These are phyloP conservation scores for Plasmodium vinckei DNA, from an alignment of 169 alveolate species.

Conservation along the genomic window DNA sequence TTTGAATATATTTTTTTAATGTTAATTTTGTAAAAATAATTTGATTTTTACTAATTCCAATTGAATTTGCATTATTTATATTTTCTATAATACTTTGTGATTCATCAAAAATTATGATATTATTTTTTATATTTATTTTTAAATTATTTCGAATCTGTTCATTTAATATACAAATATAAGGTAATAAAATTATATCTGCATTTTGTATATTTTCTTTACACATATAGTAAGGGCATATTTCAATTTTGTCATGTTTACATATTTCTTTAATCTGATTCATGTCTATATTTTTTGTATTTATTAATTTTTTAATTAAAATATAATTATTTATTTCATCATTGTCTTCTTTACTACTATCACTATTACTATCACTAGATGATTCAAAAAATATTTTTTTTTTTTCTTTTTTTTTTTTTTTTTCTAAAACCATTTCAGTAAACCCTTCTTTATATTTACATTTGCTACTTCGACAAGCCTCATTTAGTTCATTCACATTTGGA, in stretches of 20 bases:
- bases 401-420: constrained; percentile 12
- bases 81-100: constrained; percentile 85
- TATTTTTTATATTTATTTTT: constrained; percentile 75
- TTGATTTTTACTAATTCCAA: constrained; percentile 3
- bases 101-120: constrained; percentile 84
- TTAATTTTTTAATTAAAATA: constrained; percentile 28
- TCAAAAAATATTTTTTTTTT: constrained; percentile 23
- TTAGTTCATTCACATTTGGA: constrained; percentile 24
- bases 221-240: constrained; percentile 80
- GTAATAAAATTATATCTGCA: constrained; percentile 84
- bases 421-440: constrained; percentile 8
- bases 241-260: constrained; percentile 33
- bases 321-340: constrained; percentile 13
- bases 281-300: constrained; percentile 31
- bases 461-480: constrained; percentile 37
- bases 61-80: constrained; percentile 43
- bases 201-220: constrained; percentile 79
- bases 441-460: constrained; percentile 38
- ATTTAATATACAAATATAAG: constrained; percentile 85
- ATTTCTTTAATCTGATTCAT: constrained; percentile 29
- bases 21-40: constrained; percentile 29
- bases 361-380: constrained; percentile 19
- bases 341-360: neutral
- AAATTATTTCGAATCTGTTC: constrained; percentile 74
- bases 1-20: constrained; percentile 26